These are phyloP conservation scores for Cynanchum wilfordii DNA, from an alignment of 257 asterid genomes.

Conservation along the genomic window DNA sequence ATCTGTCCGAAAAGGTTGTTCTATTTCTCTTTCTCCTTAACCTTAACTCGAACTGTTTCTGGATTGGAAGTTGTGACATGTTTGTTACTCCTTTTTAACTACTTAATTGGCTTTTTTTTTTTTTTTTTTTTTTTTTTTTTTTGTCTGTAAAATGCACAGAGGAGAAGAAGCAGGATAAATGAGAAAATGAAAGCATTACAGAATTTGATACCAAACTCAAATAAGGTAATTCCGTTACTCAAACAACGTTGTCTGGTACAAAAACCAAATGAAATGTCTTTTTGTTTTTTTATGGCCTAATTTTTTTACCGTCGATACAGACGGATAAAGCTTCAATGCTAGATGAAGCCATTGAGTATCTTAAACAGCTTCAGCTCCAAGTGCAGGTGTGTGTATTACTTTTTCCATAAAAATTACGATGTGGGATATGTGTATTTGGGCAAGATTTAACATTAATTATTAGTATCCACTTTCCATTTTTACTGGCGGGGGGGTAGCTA, in stretches of 20 bases:
- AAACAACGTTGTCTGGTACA: neutral
- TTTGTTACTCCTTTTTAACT: neutral
- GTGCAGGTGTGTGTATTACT: constrained; percentile 33
- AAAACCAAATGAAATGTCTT: neutral
- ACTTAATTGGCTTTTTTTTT: neutral
- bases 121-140: neutral
- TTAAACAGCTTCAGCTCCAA: constrained; percentile 44
- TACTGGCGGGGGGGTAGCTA: neutral
- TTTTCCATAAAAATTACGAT: neutral
- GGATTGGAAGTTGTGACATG: neutral
- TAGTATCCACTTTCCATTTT: neutral
- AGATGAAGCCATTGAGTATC: constrained; percentile 52
- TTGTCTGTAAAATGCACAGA: constrained; percentile 25
- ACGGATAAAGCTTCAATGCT: constrained; percentile 52
- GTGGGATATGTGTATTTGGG: neutral
- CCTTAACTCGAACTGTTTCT: neutral
- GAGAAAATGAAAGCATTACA: constrained; percentile 50
- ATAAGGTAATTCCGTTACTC: constrained; percentile 30
- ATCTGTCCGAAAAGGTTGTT: constrained; percentile 42
- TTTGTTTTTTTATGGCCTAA: constrained; percentile 2
- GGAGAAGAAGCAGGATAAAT: constrained; percentile 46
- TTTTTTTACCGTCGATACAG: constrained; percentile 18
- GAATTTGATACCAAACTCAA: constrained; percentile 47
- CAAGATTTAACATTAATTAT: constrained; percentile 1
- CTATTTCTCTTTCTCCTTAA: neutral